Base-by-base conservation (phyloP, 2,329 filamentous ascomycete genomes). In the Aspergillus sergii region DNA sequence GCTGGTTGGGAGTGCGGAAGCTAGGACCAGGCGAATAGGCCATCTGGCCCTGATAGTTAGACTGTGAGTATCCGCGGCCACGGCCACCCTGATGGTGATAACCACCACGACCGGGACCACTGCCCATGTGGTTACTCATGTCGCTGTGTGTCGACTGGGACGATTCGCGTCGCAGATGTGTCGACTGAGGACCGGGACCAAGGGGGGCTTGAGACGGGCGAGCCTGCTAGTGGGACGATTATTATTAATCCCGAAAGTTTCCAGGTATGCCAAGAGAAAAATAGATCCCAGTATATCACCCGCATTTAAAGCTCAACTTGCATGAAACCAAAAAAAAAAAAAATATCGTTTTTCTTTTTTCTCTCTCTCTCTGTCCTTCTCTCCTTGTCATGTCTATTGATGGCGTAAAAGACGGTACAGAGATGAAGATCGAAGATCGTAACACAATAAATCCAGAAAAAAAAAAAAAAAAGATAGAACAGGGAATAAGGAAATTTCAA, bases 91-190 rank as follows among this genome's bases (percentile, higher is more conserved):
- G 81, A 57, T 79, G 79, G 63, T 78, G 80, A 72, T 81, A 86
- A 65, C 83, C 81, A 68, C 85, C 85, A 67, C 87, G 85, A 63
- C 83, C 84, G 55, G 82, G 79, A 63, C 82, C 83, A 72, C 79
- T 81, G 68, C 71, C 72, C 70, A 78, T 76, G 74, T 87, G 86
- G 75, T 85, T 88, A 76, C 84, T 86, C 78, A 89, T 86, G 67
- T 94, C 91, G 75, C 87, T 88, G 77, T 94, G 91, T 67, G 88
- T 85, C 26, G 92, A 96, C 74, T 95, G 93, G 43, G 90, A 90
- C 34, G 94, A 97, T 76, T 94, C 91, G 71, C 93, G 90, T 73
- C 94, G 91, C 71, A 92, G 86, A 79, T 98, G 94, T 68, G 86
- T 87, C n/a, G 88, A 85, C 72, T 91, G 90, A 60, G 87, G 81